Conservation (phyloP, 495 filamentous ascomycete species). For the Saxispiralis lemnorum region DNA sequence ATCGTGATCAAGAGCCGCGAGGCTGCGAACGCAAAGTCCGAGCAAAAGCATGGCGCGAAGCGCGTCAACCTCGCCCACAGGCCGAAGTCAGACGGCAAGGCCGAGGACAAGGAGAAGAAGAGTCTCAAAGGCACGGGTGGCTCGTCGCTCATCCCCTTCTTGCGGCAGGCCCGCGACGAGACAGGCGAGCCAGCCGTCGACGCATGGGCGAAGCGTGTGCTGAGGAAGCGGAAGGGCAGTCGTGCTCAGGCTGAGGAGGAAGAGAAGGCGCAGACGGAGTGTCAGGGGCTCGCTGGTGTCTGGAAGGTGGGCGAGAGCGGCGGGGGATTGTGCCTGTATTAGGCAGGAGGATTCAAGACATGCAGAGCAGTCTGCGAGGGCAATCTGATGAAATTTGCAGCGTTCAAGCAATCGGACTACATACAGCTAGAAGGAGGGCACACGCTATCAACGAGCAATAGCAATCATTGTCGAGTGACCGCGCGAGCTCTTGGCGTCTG, state of each 20-base stretch:
- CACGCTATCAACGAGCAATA: too few species aligned
- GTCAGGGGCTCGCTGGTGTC: conserved; percentile 63
- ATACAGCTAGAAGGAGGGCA: too few species aligned
- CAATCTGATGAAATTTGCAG: too few species aligned
- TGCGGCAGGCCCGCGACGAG: conserved; percentile 90
- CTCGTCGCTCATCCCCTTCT: conserved; percentile 78
- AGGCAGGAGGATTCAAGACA: too few species aligned
- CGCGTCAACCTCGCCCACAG: conserved; percentile 47
- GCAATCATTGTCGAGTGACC: not conserved
- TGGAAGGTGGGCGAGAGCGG: conserved; percentile 77
- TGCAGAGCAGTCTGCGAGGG: too few species aligned
- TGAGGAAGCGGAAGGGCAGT: conserved; percentile 38
- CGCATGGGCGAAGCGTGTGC: conserved; percentile 57
- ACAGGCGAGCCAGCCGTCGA: conserved; percentile 84
- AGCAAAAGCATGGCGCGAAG: conserved; percentile 10
- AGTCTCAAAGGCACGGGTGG: conserved; percentile 81
- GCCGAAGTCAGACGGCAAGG: conserved; percentile 27
- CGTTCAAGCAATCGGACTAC: too few species aligned
- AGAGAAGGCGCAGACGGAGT: conserved; percentile 38
- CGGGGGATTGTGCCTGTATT: conserved; percentile 44
- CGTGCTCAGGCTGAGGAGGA: conserved; percentile 13
- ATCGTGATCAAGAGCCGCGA: conserved; percentile 60
- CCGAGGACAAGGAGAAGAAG: conserved; percentile 21
- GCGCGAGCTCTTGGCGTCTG: too few species aligned
- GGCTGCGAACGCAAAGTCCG: conserved; percentile 14